Conservation (phyloP, 805 yeast genomes). For the Saturnispora mendoncae region DNA sequence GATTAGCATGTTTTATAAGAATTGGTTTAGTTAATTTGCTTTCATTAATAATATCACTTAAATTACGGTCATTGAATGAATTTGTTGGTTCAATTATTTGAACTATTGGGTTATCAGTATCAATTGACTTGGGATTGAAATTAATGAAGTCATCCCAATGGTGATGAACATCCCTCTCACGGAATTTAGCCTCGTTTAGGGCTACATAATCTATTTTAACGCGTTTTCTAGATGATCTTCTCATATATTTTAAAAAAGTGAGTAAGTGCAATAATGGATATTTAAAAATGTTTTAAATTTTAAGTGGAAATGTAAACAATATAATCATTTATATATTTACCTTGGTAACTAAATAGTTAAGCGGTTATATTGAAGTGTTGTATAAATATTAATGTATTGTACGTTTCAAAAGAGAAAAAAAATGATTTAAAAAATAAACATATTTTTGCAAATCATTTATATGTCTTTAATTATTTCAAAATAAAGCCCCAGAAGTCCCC, state of each 20-base stretch:
- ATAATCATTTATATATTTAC: too few relatives aligned
- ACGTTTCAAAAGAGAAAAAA: too few relatives aligned
- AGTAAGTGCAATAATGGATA: not conserved
- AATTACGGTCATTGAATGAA: slow-evolving; percentile 20
- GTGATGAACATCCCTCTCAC: slow-evolving; percentile 48
- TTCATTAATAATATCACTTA: slow-evolving; percentile 19
- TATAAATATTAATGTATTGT: too few relatives aligned
- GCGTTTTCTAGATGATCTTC: slow-evolving; percentile 6
- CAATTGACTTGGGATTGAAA: slow-evolving; percentile 17
- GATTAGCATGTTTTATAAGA: slow-evolving; percentile 24
- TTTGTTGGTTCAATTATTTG: slow-evolving; percentile 23
- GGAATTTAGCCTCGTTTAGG: slow-evolving; percentile 61
- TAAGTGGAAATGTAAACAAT: not conserved
- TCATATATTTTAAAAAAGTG: not conserved
- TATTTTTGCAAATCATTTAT: too few relatives aligned
- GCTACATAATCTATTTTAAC: slow-evolving; percentile 62
- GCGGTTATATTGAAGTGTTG: too few relatives aligned
- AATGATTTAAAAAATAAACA: too few relatives aligned
- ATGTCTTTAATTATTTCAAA: too few relatives aligned
- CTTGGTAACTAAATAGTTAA: too few relatives aligned
- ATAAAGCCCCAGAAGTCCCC: too few relatives aligned
- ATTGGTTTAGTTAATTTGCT: slow-evolving; percentile 28
- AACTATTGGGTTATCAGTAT: slow-evolving; percentile 17
- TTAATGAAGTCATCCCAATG: slow-evolving; percentile 33
- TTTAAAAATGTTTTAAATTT: not conserved